Conservation (phyloP, 805 yeast genomes). For the Naumovozyma baii region DNA sequence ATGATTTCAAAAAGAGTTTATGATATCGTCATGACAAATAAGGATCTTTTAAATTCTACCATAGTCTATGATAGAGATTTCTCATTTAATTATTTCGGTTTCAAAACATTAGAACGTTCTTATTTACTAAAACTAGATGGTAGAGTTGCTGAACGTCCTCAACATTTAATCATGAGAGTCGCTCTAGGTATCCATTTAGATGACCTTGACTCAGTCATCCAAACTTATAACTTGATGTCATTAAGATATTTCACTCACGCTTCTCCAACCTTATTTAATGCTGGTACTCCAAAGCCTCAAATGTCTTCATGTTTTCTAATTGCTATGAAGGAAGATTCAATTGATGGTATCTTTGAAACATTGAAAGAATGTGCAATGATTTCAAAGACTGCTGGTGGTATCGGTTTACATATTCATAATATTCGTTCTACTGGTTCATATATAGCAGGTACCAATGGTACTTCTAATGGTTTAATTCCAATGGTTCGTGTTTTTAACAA, state of each 20-base stretch:
- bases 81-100: slow-evolving; percentile 72
- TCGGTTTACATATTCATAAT: slow-evolving; percentile 80
- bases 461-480: slow-evolving; percentile 84
- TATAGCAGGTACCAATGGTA: slow-evolving; percentile 85
- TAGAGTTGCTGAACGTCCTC: slow-evolving; percentile 74
- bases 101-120: slow-evolving; percentile 78
- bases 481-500: slow-evolving; percentile 89
- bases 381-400: slow-evolving; percentile 90
- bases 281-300: slow-evolving; percentile 76
- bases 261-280: slow-evolving; percentile 85
- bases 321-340: slow-evolving; percentile 86
- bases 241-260: slow-evolving; percentile 81
- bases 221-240: slow-evolving; percentile 83
- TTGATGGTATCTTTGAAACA: slow-evolving; percentile 87
- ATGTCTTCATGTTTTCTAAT: slow-evolving; percentile 89
- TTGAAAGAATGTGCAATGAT: slow-evolving; percentile 79
- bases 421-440: slow-evolving; percentile 76
- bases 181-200: slow-evolving; percentile 77
- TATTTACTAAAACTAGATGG: slow-evolving; percentile 58
- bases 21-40: slow-evolving; percentile 50
- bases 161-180: slow-evolving; percentile 79
- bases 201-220: slow-evolving; percentile 51
- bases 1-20: slow-evolving; percentile 57
- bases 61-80: slow-evolving; percentile 68
- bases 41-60: slow-evolving; percentile 56